phyloP scores from a whole-genome alignment of 441 rosid genomes.

The Bocquillonia castaneifolia region DNA sequence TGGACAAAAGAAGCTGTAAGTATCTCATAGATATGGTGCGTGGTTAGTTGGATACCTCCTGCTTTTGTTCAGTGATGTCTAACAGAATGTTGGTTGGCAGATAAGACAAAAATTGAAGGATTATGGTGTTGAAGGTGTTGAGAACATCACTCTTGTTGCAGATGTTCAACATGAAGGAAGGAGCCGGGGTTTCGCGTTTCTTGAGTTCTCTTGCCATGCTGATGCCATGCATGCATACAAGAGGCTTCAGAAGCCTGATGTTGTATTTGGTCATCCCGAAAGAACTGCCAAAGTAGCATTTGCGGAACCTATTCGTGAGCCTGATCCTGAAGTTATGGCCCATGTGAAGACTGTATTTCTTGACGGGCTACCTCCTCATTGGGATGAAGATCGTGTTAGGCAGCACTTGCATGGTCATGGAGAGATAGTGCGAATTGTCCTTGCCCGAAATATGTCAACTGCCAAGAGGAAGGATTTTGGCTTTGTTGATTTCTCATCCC shows the following conservation, averaged over 20 bases:
- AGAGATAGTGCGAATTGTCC: constrained; percentile 43
- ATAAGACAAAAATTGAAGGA: constrained; percentile 57
- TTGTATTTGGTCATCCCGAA: constrained; percentile 57
- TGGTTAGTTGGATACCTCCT: constrained; percentile 5
- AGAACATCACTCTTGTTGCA: constrained; percentile 53
- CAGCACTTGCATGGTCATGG: constrained; percentile 40
- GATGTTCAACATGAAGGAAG: constrained; percentile 59
- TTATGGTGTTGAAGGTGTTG: constrained; percentile 51
- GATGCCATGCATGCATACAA: constrained; percentile 65
- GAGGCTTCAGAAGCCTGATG: constrained; percentile 71
- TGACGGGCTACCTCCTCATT: constrained; percentile 63
- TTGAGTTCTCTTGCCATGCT: constrained; percentile 55
- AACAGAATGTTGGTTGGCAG: constrained; percentile 33
- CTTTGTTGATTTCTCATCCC: constrained; percentile 54
- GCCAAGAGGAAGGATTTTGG: constrained; percentile 71
- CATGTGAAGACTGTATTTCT: constrained; percentile 61
- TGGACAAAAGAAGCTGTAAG: constrained; percentile 74
- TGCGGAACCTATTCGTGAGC: constrained; percentile 63
- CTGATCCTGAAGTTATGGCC: constrained; percentile 72
- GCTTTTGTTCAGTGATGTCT: constrained; percentile 22
- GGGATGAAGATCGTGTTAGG: constrained; percentile 58
- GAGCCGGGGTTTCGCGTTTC: constrained; percentile 71
- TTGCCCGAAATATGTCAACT: constrained; percentile 62
- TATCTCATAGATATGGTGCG: constrained; percentile 19
- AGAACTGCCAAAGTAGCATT: constrained; percentile 72